Evolutionary conservation across 148 eudicot genomes (phyloP).

Genomic region (Agrostemma githago): DNA sequence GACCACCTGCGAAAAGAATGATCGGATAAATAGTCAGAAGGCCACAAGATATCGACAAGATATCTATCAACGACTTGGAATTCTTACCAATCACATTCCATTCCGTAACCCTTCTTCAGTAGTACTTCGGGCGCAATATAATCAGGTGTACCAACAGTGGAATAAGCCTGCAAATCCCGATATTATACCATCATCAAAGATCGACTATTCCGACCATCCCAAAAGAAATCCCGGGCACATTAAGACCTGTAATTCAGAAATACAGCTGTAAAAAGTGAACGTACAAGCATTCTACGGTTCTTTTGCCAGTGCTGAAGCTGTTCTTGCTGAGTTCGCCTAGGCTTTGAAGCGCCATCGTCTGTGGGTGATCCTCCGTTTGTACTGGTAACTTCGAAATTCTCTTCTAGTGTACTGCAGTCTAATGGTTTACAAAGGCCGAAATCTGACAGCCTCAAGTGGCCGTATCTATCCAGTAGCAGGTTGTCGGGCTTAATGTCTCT

Average conservation of each 20-base stretch:
- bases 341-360: slow-evolving; percentile 48
- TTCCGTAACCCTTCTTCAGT: slow-evolving; percentile 81
- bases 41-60: slow-evolving; percentile 20
- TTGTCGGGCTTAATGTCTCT: slow-evolving; percentile 98
- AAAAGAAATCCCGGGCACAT: background rate
- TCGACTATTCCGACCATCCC: background rate
- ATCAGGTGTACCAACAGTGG: slow-evolving; percentile 97
- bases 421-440: slow-evolving; percentile 93
- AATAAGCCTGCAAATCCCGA: slow-evolving; percentile 69
- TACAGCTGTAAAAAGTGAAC: slow-evolving; percentile 18
- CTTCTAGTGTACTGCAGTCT: slow-evolving; percentile 85
- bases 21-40: slow-evolving; percentile 14
- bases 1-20: slow-evolving; percentile 71
- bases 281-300: slow-evolving; percentile 91
- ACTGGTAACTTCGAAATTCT: slow-evolving; percentile 51
- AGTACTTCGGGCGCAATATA: slow-evolving; percentile 97
- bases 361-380: slow-evolving; percentile 38
- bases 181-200: slow-evolving; percentile 25
- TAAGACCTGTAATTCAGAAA: slow-evolving; percentile 4
- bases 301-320: slow-evolving; percentile 95
- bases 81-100: slow-evolving; percentile 97
- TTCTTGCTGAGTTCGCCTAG: slow-evolving; percentile 90
- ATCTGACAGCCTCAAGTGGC: slow-evolving; percentile 82
- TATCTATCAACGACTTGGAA: background rate
- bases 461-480: slow-evolving; percentile 85